Evolutionary conservation across 1,139 yeast species (phyloP), one percentile per base, ranked within the genome.

Genomic region (Magnusiomyces paraingens): DNA sequence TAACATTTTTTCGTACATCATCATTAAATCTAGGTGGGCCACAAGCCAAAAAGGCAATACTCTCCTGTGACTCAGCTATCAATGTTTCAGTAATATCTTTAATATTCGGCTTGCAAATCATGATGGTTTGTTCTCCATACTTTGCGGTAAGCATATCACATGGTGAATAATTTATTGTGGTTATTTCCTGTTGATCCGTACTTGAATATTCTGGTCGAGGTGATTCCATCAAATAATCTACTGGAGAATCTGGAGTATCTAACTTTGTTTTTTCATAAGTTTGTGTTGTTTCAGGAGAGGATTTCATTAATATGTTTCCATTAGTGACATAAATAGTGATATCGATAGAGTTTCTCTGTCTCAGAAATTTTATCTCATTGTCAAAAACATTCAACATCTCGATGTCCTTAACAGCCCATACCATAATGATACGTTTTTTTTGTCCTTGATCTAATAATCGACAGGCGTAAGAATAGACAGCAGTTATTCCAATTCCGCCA

Each of bases 401-500:
- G 41, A 68, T 68, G 52, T 77, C 80, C 55, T 79, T 71, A 2
- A 79, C 70, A 2, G 78, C 73, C 88, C 88, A 83, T 36, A 72
- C 57, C 52, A 82, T 68, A 52, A 73, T 72, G 45, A 80, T 60
- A 5, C 59, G 57, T 52, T 79, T 74, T 21, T 48, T 51, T 2
- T 51, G 55, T 47, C 55, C 17, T 44, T 53, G 46, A 36, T 57
- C 50, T 47, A 14, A 51, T 14, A 62, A 50, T 29, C 54, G 51
- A 46, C 61, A 58, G 6, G 68, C 63, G 53, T 66, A 63, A 4
- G 66, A 55, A 63, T 67, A 62, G 2, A 63, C 57, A 0, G 83
- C 82, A 1, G 91, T 83, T 55, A 84, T 73, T 62, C 91, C 93
- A 58, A 82, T 83, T 54, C 89, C 88, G 58, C 87, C 83, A 1